Evolutionary conservation across 495 filamentous ascomycete genomes (phyloP), one percentile per base, ranked within the genome.

Genomic region (Aspergillus diversus): DNA sequence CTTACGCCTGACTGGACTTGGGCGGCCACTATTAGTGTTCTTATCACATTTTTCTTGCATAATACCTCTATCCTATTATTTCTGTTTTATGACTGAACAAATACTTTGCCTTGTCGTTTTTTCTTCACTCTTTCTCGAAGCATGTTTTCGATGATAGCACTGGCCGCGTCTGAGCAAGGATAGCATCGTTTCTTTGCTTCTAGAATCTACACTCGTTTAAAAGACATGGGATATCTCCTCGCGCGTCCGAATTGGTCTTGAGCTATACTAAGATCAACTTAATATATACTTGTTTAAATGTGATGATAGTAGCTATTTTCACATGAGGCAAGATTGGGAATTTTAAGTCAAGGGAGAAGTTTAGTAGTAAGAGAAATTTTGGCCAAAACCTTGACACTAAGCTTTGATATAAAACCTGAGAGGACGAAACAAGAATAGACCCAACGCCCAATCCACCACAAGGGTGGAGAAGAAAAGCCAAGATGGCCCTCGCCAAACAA

Each of bases 1-100:
- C 31, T 47, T 39, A 35, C 21, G 42, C 53, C 60, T 57, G 32
- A 57, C 60, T 63, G 60, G 60, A 51, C 16, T 56, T 63, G 46
- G 60, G 53, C 60, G 21, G 35, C 54, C 53, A 13, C 31, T 52
- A 48, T 55, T 43, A 13, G 4, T 43, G n/a, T 11, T 43, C 0
- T 51, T 60, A 21, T 33, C 17, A 49, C 32, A 15, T 27, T 48
- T 47, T 47, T 59, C 16, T 47, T 32, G 32, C 34, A 35, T 50
- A 50, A 60, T 60, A 60, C 21, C 52, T 27, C 21, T 58, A 50
- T 31, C 21, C 21, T 50, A 50, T n/a, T 50, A 43, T 49, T 17
- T 49, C 11, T 50, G 16, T 32, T 57, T 57, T 17, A 16, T 39
- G 16, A 31, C 5, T 47, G 43, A 39, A 12, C 17, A 39, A 43